A percentile compares a stretch with the other conserved stretches of the same genome.
Evolutionary conservation across 768 basidiomycete species (phyloP).

Genomic region (Naganishia vaughanmartiniae): DNA sequence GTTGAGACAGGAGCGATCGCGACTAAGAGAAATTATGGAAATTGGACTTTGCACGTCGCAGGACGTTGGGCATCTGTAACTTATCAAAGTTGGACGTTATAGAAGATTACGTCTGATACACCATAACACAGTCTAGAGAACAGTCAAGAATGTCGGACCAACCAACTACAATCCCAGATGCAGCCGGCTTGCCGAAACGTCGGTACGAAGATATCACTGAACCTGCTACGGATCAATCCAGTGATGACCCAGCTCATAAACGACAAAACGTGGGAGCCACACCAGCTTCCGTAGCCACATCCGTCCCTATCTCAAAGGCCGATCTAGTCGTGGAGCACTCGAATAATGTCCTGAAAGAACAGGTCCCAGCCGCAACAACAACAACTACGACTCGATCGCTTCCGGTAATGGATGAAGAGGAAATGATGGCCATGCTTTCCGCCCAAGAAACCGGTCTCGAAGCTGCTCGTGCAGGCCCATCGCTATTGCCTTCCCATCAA

Average conservation of each 20-base stretch:
- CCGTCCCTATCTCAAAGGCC: neutral
- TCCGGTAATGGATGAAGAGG: slow-evolving; percentile 19
- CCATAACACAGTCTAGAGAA: neutral
- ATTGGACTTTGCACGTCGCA: too few species aligned
- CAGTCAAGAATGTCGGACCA: neutral
- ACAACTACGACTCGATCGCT: neutral
- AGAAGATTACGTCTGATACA: neutral
- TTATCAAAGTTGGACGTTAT: neutral
- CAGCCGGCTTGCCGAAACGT: neutral
- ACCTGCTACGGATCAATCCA: neutral
- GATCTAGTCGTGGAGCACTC: slow-evolving; percentile 1
- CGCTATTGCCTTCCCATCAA: neutral
- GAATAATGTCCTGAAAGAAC: neutral
- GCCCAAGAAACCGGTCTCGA: slow-evolving; percentile 19
- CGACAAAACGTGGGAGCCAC: slow-evolving; percentile 11
- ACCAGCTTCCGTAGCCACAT: neutral
- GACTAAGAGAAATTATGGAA: neutral
- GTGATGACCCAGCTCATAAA: slow-evolving; percentile 4
- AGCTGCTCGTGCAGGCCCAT: slow-evolving; percentile 8
- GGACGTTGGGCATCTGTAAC: too few species aligned
- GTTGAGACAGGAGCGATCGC: too few species aligned
- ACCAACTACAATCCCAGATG: neutral
- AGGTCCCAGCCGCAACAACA: neutral
- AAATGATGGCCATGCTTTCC: slow-evolving; percentile 24
- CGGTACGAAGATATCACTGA: slow-evolving; percentile 1